These are phyloP conservation scores for Podospora comata DNA, from an alignment of 495 filamentous ascomycete species.

Conservation along the genomic window DNA sequence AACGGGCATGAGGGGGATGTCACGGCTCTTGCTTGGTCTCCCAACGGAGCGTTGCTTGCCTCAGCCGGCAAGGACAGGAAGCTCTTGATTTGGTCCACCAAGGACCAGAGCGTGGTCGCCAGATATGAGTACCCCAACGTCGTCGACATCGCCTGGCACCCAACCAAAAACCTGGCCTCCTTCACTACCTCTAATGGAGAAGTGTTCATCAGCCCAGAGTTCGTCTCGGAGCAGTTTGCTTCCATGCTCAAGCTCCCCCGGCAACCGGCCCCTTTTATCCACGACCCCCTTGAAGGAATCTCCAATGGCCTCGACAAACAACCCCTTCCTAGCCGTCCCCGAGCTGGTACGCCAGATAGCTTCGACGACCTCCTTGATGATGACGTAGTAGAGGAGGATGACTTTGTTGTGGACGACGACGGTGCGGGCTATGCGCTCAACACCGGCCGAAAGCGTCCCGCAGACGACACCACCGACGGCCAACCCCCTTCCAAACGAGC, in stretches of 20 bases:
- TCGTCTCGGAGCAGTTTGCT: constrained; percentile 65
- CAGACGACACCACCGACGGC: constrained; percentile 43
- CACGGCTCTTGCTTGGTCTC: constrained; percentile 86
- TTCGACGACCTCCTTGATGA: constrained; percentile 55
- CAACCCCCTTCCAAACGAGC: constrained; percentile 42
- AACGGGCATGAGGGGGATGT: constrained; percentile 81
- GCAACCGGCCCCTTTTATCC: constrained; percentile 81
- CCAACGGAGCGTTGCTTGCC: constrained; percentile 83
- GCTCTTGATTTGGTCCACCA: constrained; percentile 84
- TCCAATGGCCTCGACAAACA: constrained; percentile 62
- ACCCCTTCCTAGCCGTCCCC: constrained; percentile 44
- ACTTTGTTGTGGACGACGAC: constrained; percentile 93
- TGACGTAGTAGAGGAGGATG: constrained; percentile 65
- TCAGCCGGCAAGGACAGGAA: constrained; percentile 80
- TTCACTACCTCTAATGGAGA: constrained; percentile 90
- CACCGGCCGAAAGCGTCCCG: constrained; percentile 62
- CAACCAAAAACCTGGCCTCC: constrained; percentile 77
- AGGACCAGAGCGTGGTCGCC: constrained; percentile 72
- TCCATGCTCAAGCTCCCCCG: constrained; percentile 54
- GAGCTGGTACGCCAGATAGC: constrained; percentile 44
- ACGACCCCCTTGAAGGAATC: constrained; percentile 71
- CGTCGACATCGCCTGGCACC: constrained; percentile 86
- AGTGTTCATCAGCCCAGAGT: constrained; percentile 80
- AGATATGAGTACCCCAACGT: constrained; percentile 76
- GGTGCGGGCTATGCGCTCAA: constrained; percentile 86